Percentiles rank a stretch among this genome's conserved stretches.
Conservation (phyloP, 495 filamentous ascomycete genomes). For the Penicillium tannophilum region DNA sequence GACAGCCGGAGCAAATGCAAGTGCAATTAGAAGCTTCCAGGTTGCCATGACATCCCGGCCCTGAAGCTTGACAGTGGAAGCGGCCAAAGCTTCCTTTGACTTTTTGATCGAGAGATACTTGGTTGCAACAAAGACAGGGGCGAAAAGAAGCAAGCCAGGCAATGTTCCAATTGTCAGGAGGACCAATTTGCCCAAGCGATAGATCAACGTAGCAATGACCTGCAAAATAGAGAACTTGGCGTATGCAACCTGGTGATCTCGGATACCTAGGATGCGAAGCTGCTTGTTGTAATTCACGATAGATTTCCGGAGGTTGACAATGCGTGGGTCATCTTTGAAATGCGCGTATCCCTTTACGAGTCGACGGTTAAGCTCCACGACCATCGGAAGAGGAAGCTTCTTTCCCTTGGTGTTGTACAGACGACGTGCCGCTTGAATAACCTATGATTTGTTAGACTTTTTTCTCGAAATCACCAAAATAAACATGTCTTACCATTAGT, state of each 20-base stretch:
- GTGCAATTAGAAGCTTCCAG: conserved; percentile 93
- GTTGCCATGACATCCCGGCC: conserved; percentile 96
- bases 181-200: conserved; percentile 74
- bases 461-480: neutral
- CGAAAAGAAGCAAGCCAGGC: conserved; percentile 85
- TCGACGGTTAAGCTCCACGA: conserved; percentile 94
- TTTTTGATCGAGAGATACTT: conserved; percentile 92
- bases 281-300: conserved; percentile 88
- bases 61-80: conserved; percentile 90
- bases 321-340: conserved; percentile 89
- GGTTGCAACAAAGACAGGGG: conserved; percentile 85
- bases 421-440: conserved; percentile 90
- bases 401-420: conserved; percentile 93
- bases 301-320: conserved; percentile 73
- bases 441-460: conserved; percentile 47
- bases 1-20: conserved; percentile 83
- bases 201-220: conserved; percentile 76
- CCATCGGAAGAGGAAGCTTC: conserved; percentile 89
- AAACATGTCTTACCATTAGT: conserved; percentile 69
- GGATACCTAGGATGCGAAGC: conserved; percentile 79
- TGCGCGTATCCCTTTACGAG: conserved; percentile 89
- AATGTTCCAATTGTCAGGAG: conserved; percentile 79
- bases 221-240: conserved; percentile 76
- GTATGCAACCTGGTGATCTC: conserved; percentile 95
- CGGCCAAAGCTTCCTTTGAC: conserved; percentile 85